phyloP scores from a whole-genome alignment of 2,329 filamentous ascomycete genomes.

The Blastomyces gilchristii region DNA sequence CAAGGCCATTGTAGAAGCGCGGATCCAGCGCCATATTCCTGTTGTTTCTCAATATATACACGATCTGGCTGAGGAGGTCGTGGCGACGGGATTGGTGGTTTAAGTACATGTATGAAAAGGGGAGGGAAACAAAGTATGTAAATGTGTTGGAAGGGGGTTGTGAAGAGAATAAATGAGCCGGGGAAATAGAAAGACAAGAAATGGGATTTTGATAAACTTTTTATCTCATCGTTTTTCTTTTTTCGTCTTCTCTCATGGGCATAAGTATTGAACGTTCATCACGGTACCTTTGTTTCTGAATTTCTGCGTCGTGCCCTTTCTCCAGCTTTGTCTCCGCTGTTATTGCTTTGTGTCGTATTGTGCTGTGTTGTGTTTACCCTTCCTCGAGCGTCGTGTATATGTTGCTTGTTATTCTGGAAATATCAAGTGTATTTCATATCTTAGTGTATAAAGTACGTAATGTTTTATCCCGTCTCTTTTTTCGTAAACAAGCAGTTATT shows the following conservation, averaged over 20 bases:
- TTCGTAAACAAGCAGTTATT: background rate
- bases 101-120: conserved; percentile 31
- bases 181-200: background rate
- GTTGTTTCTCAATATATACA: conserved; percentile 31
- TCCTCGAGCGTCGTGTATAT: background rate
- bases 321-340: background rate
- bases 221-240: background rate
- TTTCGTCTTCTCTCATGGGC: background rate
- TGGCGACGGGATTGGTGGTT: conserved; percentile 30
- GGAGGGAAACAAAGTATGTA: background rate
- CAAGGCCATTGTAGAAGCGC: conserved; percentile 28
- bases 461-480: background rate
- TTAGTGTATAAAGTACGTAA: no score
- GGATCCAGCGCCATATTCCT: conserved; percentile 34
- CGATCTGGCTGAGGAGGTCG: conserved; percentile 30
- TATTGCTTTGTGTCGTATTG: background rate
- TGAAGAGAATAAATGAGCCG: background rate
- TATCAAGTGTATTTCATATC: background rate
- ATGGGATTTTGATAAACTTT: background rate
- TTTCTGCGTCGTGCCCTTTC: background rate
- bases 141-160: background rate
- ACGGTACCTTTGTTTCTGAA: conserved; percentile 4
- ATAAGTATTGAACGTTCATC: conserved; percentile 1
- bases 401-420: background rate
- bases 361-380: background rate